A percentile compares a stretch with the other conserved stretches of the same genome.
phyloP scores from a whole-genome alignment of 495 filamentous ascomycete genomes.

The Lepraria neglecta region DNA sequence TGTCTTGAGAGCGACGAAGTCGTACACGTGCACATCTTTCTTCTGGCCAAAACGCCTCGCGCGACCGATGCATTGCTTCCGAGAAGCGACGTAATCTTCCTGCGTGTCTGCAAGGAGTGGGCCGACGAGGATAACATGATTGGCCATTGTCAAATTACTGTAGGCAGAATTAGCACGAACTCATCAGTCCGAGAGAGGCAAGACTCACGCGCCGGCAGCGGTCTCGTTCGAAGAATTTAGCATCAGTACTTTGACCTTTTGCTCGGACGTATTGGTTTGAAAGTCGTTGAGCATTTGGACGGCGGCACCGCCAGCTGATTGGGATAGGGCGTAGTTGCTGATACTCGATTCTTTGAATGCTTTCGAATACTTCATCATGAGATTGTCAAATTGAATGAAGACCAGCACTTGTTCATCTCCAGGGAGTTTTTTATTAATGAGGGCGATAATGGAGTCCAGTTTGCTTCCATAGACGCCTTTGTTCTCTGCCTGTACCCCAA shows the following conservation, averaged over 20 bases:
- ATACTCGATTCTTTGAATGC: too few relatives aligned
- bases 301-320: conserved; percentile 24
- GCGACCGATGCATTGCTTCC: conserved; percentile 69
- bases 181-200: background rate
- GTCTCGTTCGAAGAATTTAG: conserved; percentile 57
- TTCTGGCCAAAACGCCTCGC: conserved; percentile 60
- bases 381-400: too few relatives aligned
- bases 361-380: too few relatives aligned
- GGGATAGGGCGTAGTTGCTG: too few relatives aligned
- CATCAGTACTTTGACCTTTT: conserved; percentile 49
- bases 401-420: too few relatives aligned
- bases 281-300: conserved; percentile 41
- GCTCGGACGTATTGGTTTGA: conserved; percentile 30
- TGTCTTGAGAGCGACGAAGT: conserved; percentile 56
- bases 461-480: too few relatives aligned
- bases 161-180: conserved; percentile 2
- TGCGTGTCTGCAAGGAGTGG: conserved; percentile 52
- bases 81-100: conserved; percentile 51
- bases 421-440: too few relatives aligned
- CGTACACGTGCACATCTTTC: conserved; percentile 62
- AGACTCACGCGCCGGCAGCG: conserved; percentile 62
- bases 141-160: conserved; percentile 68
- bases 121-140: conserved; percentile 69
- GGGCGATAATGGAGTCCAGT: too few relatives aligned
- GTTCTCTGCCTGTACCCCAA: too few relatives aligned